These are phyloP conservation scores for Globisporangium middletonii DNA, from an alignment of 352 stramenopile genomes.

Conservation along the genomic window DNA sequence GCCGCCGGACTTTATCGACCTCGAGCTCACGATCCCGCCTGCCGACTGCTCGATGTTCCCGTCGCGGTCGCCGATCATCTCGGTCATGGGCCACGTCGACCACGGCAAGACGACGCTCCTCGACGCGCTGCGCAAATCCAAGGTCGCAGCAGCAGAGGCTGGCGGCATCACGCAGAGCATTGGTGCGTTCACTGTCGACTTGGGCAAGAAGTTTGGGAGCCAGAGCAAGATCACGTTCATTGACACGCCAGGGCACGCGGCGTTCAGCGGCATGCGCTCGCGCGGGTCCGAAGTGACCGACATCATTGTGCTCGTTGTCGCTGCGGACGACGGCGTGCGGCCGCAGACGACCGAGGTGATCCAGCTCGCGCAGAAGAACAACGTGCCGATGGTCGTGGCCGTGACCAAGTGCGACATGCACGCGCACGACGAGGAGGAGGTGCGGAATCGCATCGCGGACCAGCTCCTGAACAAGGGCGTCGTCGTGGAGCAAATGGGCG, in stretches of 20 bases:
- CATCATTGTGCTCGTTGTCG: conserved; percentile 96
- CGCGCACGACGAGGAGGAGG: conserved; percentile 59
- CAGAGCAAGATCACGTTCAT: conserved; percentile 93
- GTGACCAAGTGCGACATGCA: conserved; percentile 97
- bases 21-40: conserved; percentile 56
- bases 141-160: conserved; percentile 92
- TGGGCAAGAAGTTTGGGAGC: conserved; percentile 74
- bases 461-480: conserved; percentile 94
- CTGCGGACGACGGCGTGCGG: conserved; percentile 97
- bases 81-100: conserved; percentile 99
- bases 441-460: conserved; percentile 56
- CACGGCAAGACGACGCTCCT: conserved; percentile 99
- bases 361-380: conserved; percentile 90
- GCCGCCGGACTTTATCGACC: conserved; percentile 75
- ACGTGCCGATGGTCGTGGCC: conserved; percentile 95
- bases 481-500: conserved; percentile 92
- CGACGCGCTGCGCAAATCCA: conserved; percentile 89
- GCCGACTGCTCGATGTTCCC: conserved; percentile 67
- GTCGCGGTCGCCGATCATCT: conserved; percentile 91
- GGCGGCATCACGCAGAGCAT: conserved; percentile 99
- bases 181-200: conserved; percentile 94
- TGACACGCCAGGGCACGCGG: conserved; percentile 99
- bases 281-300: conserved; percentile 97
- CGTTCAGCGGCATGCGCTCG: conserved; percentile 97
- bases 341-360: conserved; percentile 97